These are phyloP conservation scores for Nannochloris sp. DNA, from an alignment of 139 green algal species.

Conservation along the genomic window DNA sequence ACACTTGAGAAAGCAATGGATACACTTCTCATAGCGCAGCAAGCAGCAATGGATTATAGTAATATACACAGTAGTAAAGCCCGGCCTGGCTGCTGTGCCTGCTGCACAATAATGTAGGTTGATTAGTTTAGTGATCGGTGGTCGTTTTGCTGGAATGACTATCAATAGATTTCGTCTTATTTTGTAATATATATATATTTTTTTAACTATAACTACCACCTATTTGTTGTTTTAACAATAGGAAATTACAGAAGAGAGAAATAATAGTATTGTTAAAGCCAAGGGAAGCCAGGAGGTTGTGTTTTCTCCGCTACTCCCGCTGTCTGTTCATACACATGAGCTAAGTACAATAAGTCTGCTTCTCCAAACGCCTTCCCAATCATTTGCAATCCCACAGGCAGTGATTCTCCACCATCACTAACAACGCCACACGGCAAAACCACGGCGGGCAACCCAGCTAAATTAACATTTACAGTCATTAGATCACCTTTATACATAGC, in stretches of 20 bases:
- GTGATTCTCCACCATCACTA: background rate
- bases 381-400: slow-evolving; percentile 80
- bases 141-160: background rate
- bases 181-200: background rate
- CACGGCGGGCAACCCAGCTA: slow-evolving; percentile 84
- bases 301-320: background rate
- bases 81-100: background rate
- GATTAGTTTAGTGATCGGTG: slow-evolving; percentile 14
- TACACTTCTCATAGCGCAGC: slow-evolving; percentile 21
- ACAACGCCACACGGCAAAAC: slow-evolving; percentile 56
- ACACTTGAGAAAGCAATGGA: slow-evolving; percentile 35
- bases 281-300: background rate
- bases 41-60: background rate
- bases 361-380: slow-evolving; percentile 68
- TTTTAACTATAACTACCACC: background rate
- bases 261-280: background rate
- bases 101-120: background rate
- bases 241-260: background rate
- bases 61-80: too few species aligned
- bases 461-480: slow-evolving; percentile 95
- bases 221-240: slow-evolving; percentile 1
- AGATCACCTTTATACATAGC: slow-evolving; percentile 89
- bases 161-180: background rate
- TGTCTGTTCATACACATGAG: slow-evolving; percentile 68
- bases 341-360: slow-evolving; percentile 51